Base-by-base conservation (phyloP, 2,329 filamentous ascomycete species). In the Sporothrix mexicana region DNA sequence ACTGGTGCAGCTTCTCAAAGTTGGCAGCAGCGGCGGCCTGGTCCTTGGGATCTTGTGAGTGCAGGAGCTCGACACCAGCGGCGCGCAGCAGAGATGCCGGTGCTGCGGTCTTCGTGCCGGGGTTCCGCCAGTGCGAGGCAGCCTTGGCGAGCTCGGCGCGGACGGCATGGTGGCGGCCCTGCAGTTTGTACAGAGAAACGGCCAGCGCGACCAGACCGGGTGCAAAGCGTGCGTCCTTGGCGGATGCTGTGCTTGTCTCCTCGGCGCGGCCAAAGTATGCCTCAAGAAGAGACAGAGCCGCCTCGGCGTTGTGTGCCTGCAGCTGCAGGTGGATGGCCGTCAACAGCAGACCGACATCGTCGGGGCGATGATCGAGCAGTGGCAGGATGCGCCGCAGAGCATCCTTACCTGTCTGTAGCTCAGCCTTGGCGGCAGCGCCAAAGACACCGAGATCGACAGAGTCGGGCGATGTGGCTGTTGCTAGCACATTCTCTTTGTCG, bases 291-390 rank as follows among this genome's bases (percentile, higher is more conserved):
- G 86, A 84, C 49, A 94, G 88, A 4, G 95, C 95, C 3, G 92
- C 90, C 43, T 88, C 91, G 41, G 89, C 86, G 79, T 95, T 94
- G 23, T 71, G 55, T 12, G 61, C 64, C 13, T 64, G 70, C 17
- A 96, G 85, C 79, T 97, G 94, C 61, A 97, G 87, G 80, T 98
- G 94, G 10, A 95, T 87, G 72, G 94, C 88, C 10, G 93, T 94
- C 53, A 98, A 84, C 30, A 93, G 83, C 2, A 98, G 85, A 1
- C 95, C 95, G 25, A 97, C 84, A 79, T 98, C 94, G 74, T 89
- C 88, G 0, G 94, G 93, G 43, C 93, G 86, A 78, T 90, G 91
- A 77, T 93, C 91, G 7, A 95, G 83, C 13, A 95, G 81, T 0
- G 88, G 88, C 3, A 93, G 82, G 36, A 97, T 88, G 49, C 88